These are phyloP conservation scores for Debaryomyces robertsiae DNA, from an alignment of 1,139 yeast species.

Conservation along the genomic window DNA sequence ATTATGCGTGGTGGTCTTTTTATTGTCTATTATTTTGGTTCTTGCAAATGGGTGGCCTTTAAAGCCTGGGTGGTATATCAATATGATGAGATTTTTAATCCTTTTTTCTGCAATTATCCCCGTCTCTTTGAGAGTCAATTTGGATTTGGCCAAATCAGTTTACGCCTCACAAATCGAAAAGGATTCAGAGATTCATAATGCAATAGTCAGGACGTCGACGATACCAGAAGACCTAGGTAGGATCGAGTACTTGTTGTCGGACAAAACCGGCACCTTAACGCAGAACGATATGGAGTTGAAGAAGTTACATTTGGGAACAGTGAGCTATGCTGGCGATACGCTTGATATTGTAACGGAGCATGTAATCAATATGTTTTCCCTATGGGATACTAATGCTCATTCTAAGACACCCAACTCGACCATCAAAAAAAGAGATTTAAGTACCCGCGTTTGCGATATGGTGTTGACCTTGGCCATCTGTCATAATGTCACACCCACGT, in stretches of 20 bases:
- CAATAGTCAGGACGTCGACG: conserved; percentile 94
- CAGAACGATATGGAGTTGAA: conserved; percentile 98
- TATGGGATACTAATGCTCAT: conserved; percentile 20
- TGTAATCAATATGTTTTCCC: conserved; percentile 38
- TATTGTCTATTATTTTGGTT: conserved; percentile 76
- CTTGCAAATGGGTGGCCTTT: conserved; percentile 74
- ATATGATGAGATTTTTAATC: conserved; percentile 85
- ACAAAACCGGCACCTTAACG: conserved; percentile 96
- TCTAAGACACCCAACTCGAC: conserved; percentile 20
- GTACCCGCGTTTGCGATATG: conserved; percentile 75
- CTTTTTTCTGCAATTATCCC: conserved; percentile 95
- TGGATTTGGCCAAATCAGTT: conserved; percentile 94
- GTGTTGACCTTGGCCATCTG: conserved; percentile 84
- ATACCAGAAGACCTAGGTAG: conserved; percentile 98
- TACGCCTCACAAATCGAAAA: conserved; percentile 95
- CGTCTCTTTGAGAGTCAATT: conserved; percentile 88
- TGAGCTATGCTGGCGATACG: conserved; percentile 89
- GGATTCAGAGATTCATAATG: conserved; percentile 76
- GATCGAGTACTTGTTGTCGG: conserved; percentile 87
- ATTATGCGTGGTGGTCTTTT: conserved; percentile 81
- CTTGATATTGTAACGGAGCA: conserved; percentile 85
- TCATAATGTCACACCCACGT: conserved; percentile 79
- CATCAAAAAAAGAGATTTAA: conserved; percentile 56
- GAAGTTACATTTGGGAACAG: conserved; percentile 88
- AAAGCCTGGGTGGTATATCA: conserved; percentile 76